Percentiles rank a stretch among this genome's conserved stretches.
Evolutionary conservation across 1,139 yeast species (phyloP).

Genomic region (Suhomyces ambrosiae): DNA sequence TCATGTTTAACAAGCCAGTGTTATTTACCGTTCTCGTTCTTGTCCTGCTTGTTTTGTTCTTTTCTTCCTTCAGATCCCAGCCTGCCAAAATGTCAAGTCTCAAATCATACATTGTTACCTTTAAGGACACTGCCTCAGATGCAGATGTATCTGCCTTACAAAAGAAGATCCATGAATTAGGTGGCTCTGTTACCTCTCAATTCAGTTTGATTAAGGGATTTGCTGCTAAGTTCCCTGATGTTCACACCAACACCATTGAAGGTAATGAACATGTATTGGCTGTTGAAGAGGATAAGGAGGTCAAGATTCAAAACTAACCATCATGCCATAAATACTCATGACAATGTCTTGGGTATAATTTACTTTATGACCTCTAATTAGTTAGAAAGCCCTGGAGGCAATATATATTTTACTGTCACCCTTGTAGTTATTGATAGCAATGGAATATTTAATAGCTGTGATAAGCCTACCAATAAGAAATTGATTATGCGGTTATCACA

Average conservation of each 20-base stretch:
- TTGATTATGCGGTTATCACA: too few relatives aligned
- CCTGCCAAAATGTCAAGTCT: conserved; percentile 19
- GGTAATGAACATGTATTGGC: conserved; percentile 50
- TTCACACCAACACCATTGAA: conserved; percentile 45
- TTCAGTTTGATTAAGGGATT: conserved; percentile 71
- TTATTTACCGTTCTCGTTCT: conserved; percentile 3
- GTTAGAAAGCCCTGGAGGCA: conserved; percentile 3
- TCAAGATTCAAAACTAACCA: conserved; percentile 40
- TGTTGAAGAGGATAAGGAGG: conserved; percentile 65
- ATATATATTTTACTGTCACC: neutral
- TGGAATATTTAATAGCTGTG: too few relatives aligned
- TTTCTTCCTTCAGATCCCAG: conserved; percentile 3
- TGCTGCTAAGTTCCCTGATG: conserved; percentile 52
- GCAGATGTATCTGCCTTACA: conserved; percentile 35
- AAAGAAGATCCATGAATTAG: conserved; percentile 43
- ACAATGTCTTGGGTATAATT: too few relatives aligned
- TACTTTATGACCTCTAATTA: too few relatives aligned
- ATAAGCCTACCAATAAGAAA: too few relatives aligned
- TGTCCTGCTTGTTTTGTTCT: conserved; percentile 8
- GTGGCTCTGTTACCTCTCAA: conserved; percentile 67
- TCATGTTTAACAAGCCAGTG: conserved; percentile 6
- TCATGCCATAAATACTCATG: too few relatives aligned
- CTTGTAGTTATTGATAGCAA: neutral
- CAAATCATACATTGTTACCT: conserved; percentile 41
- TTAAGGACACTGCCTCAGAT: conserved; percentile 37